phyloP scores from a whole-genome alignment of 1,139 yeast species.

The Sugiyamaella neomexicana region DNA sequence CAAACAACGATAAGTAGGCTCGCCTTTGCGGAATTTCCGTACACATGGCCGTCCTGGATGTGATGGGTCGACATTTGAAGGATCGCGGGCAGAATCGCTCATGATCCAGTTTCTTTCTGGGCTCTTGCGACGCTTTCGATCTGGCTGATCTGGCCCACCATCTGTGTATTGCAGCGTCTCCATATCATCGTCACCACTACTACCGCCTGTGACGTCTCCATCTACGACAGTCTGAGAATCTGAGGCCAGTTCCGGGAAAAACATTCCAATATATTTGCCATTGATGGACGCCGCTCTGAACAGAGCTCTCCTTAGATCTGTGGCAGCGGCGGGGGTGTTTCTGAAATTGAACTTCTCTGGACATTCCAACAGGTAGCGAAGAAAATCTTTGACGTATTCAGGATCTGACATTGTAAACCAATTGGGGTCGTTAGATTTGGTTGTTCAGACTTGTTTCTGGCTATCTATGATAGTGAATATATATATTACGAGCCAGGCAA shows the following conservation, averaged over 20 bases:
- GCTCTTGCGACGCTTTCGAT: conserved; percentile 11
- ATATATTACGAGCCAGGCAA: too few species aligned
- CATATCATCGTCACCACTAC: conserved; percentile 17
- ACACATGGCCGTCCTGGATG: conserved; percentile 79
- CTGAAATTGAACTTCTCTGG: conserved; percentile 33
- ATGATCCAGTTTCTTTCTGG: conserved; percentile 29
- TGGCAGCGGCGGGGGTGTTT: conserved; percentile 36
- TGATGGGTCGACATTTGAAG: conserved; percentile 34
- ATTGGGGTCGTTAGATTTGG: neutral
- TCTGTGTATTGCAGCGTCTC: conserved; percentile 6
- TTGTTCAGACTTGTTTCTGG: neutral
- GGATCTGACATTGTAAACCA: neutral
- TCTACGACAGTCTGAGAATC: conserved; percentile 10
- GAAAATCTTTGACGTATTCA: conserved; percentile 25
- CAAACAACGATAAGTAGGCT: conserved; percentile 77
- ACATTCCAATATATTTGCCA: conserved; percentile 51
- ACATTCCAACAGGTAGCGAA: conserved; percentile 33
- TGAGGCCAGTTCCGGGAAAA: conserved; percentile 47
- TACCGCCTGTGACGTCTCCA: neutral
- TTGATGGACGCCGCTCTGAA: conserved; percentile 52
- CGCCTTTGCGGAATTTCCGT: conserved; percentile 74
- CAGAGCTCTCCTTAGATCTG: conserved; percentile 51
- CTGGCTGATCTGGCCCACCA: conserved; percentile 13
- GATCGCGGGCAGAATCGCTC: conserved; percentile 24
- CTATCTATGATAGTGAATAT: too few species aligned